phyloP scores from a whole-genome alignment of 495 filamentous ascomycete species.

The Cercophora newfieldiana region DNA sequence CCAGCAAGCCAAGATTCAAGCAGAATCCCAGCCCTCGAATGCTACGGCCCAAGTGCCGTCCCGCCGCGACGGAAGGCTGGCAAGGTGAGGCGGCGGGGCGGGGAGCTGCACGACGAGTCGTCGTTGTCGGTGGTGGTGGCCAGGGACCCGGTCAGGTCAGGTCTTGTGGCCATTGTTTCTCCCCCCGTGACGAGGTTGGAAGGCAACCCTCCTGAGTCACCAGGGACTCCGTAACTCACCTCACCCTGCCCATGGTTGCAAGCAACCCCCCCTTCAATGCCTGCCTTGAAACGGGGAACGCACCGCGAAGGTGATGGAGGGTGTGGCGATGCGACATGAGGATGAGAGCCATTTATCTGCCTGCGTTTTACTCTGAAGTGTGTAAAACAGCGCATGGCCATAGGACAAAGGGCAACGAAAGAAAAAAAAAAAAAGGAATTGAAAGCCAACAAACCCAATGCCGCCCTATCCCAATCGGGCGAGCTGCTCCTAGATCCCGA shows the following conservation, averaged over 20 bases:
- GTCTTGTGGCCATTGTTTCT: background rate
- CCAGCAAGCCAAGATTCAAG: background rate
- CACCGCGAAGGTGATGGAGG: background rate
- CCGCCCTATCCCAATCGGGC: background rate
- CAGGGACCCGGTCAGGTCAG: too few relatives aligned
- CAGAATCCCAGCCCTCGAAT: background rate
- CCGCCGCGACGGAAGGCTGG: conserved; percentile 5
- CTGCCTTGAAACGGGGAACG: background rate
- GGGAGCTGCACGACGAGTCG: background rate
- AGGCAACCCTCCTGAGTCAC: background rate
- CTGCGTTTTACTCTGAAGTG: too few relatives aligned
- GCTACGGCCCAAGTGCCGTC: background rate
- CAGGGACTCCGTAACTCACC: too few relatives aligned
- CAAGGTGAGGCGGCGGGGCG: conserved; percentile 2
- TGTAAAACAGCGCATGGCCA: too few relatives aligned
- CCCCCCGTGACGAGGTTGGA: background rate
- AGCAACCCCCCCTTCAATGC: background rate
- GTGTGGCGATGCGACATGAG: background rate
- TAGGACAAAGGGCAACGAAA: background rate
- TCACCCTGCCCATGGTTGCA: background rate
- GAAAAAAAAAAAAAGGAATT: too few relatives aligned
- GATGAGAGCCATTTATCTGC: too few relatives aligned
- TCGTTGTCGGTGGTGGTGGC: background rate
- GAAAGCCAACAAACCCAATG: background rate
- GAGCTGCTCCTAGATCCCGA: background rate